phyloP scores from a whole-genome alignment of 371 early-diverging fungal species.

The Mucor circinelloides region DNA sequence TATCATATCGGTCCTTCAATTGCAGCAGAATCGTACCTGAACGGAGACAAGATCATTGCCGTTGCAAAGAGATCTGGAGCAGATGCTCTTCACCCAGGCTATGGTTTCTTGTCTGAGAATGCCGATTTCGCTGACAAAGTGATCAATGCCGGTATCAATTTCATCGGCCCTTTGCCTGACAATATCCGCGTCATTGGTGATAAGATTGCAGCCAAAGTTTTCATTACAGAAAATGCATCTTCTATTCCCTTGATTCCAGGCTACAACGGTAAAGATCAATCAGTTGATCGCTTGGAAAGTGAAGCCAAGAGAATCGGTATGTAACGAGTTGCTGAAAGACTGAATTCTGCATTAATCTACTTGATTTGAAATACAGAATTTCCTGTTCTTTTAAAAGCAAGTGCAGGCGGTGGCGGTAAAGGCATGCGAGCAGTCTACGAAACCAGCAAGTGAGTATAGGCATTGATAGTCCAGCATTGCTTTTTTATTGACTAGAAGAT shows the following conservation, averaged over 20 bases:
- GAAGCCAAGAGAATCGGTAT: constrained; percentile 61
- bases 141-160: constrained; percentile 66
- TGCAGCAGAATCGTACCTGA: constrained; percentile 73
- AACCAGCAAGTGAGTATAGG: constrained; percentile 33
- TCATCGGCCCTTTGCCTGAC: constrained; percentile 78
- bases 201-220: constrained; percentile 85
- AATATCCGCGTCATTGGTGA: constrained; percentile 94
- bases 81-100: constrained; percentile 86
- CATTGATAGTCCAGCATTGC: neutral
- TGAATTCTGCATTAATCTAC: neutral
- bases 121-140: constrained; percentile 74
- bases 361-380: constrained; percentile 56
- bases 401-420: constrained; percentile 93
- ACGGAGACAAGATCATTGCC: constrained; percentile 63
- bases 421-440: constrained; percentile 77
- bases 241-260: constrained; percentile 90
- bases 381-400: constrained; percentile 90
- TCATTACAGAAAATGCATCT: constrained; percentile 54
- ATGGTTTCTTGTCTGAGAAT: constrained; percentile 91
- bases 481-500: neutral
- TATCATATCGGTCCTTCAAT: constrained; percentile 73
- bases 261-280: constrained; percentile 82
- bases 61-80: constrained; percentile 66
- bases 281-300: constrained; percentile 46
- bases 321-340: neutral